These are phyloP conservation scores for Somion occarium DNA, from an alignment of 1,284 basidiomycete genomes.

Conservation along the genomic window DNA sequence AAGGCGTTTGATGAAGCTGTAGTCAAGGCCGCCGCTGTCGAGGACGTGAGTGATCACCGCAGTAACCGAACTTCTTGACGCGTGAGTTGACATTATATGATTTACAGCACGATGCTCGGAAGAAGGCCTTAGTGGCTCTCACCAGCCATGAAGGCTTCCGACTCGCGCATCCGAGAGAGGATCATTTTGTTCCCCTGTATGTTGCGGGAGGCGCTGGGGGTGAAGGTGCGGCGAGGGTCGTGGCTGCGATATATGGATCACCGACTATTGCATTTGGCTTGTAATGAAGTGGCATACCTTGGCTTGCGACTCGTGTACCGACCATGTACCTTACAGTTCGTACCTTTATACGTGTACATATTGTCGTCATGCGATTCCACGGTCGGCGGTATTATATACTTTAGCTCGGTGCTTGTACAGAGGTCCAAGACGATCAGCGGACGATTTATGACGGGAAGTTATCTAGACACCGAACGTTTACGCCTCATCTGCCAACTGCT, in stretches of 20 bases:
- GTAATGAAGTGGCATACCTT: conserved; percentile 14
- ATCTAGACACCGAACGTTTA: too few species aligned
- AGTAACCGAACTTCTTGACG: conserved; percentile 14
- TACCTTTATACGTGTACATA: too few species aligned
- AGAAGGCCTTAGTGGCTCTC: conserved; percentile 43
- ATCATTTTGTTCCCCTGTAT: conserved; percentile 73
- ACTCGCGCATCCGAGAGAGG: conserved; percentile 60
- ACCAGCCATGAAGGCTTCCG: conserved; percentile 57
- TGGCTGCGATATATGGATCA: conserved; percentile 51
- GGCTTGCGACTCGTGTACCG: neutral
- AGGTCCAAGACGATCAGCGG: too few species aligned
- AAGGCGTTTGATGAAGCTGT: conserved; percentile 59
- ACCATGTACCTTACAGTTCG: neutral
- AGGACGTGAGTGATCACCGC: conserved; percentile 39
- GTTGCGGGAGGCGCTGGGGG: conserved; percentile 70
- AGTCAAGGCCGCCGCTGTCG: conserved; percentile 43
- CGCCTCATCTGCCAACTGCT: too few species aligned
- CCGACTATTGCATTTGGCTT: conserved; percentile 62
- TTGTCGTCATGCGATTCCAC: too few species aligned
- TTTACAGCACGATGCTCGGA: conserved; percentile 34
- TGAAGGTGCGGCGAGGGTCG: conserved; percentile 41
- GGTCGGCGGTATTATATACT: too few species aligned
- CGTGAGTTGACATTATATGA: conserved; percentile 1
- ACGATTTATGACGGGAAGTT: too few species aligned
- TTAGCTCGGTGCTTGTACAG: too few species aligned